A percentile compares a stretch with the other conserved stretches of the same genome.
Evolutionary conservation across 164 flowering plant species (phyloP).

Genomic region (Sextonia rubra): DNA sequence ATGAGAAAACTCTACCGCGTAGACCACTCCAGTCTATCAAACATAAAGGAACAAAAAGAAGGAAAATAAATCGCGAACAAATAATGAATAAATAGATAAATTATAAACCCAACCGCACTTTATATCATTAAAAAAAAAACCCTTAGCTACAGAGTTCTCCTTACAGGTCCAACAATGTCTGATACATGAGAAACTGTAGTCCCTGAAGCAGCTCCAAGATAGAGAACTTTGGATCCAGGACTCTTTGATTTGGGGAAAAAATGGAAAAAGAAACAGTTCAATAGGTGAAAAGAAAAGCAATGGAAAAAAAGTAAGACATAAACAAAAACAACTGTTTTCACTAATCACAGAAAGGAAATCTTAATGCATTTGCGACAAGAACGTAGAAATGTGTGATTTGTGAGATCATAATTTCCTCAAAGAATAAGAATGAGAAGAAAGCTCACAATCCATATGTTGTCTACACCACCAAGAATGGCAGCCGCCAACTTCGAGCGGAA

Average conservation of each 20-base stretch:
- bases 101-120: background rate
- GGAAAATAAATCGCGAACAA: background rate
- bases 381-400: background rate
- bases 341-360: background rate
- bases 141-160: conserved; percentile 17
- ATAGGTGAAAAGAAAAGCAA: background rate
- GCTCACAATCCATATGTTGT: conserved; percentile 85
- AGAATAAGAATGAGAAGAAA: background rate
- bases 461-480: conserved; percentile 90
- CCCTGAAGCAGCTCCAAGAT: conserved; percentile 98
- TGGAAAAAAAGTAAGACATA: no score
- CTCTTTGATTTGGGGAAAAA: conserved; percentile 27
- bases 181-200: conserved; percentile 98
- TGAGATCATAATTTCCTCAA: background rate
- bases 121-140: background rate
- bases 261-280: background rate
- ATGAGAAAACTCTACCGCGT: conserved; percentile 96
- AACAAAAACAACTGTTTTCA: background rate
- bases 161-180: conserved; percentile 95
- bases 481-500: conserved; percentile 96
- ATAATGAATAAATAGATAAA: background rate
- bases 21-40: conserved; percentile 69
- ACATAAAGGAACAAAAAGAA: background rate
- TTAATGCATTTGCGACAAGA: no score
- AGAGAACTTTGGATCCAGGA: conserved; percentile 85